Evolutionary conservation across 768 basidiomycete species (phyloP).

Genomic region (Boletellus ananas): DNA sequence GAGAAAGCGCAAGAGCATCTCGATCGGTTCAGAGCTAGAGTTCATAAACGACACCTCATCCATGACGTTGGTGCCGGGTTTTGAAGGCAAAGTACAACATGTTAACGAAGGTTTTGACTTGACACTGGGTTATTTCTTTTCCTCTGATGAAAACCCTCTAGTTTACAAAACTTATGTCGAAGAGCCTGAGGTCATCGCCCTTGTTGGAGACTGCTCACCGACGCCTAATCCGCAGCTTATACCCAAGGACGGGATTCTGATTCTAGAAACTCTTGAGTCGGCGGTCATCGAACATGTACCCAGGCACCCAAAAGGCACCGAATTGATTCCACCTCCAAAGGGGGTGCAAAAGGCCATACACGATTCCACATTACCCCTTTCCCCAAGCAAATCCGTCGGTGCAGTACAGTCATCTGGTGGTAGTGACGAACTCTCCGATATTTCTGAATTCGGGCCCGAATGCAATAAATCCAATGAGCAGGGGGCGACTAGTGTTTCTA

Average conservation of each 20-base stretch:
- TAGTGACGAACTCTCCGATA: slow-evolving; percentile 30
- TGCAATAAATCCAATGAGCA: not conserved
- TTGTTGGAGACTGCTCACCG: not conserved
- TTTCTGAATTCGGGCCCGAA: slow-evolving; percentile 30
- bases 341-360: not conserved
- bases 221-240: not conserved
- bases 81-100: slow-evolving; percentile 33
- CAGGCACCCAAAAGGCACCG: not conserved
- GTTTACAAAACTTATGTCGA: slow-evolving; percentile 30
- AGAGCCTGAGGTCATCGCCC: slow-evolving; percentile 4
- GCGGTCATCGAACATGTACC: not conserved
- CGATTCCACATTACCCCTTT: not conserved
- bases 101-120: slow-evolving; percentile 25
- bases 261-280: not conserved
- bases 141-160: slow-evolving; percentile 3
- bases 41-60: slow-evolving; percentile 23
- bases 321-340: not conserved
- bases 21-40: slow-evolving; percentile 25
- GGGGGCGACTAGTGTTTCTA: not conserved
- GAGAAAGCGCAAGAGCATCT: slow-evolving; percentile 21
- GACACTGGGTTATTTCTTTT: not conserved
- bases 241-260: not conserved
- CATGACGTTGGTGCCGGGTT: slow-evolving; percentile 20
- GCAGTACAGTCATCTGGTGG: slow-evolving; percentile 10
- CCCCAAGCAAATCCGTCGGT: not conserved